phyloP scores from a whole-genome alignment of 768 basidiomycete genomes.

The Pisolithus microcarpus region DNA sequence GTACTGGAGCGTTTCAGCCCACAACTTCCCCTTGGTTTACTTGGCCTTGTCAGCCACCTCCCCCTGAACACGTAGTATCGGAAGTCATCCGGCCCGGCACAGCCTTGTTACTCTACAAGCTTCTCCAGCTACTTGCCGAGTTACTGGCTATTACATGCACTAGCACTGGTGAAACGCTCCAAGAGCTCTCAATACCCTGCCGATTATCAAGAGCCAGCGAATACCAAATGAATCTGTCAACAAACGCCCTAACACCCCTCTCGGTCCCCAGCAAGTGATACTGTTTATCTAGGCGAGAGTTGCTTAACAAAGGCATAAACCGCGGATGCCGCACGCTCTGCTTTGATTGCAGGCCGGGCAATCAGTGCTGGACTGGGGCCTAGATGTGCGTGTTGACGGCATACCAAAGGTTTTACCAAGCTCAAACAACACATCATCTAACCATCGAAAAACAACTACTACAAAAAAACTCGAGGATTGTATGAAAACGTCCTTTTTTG shows the following conservation, averaged over 20 bases:
- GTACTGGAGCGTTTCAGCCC: constrained; percentile 35
- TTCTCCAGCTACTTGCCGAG: constrained; percentile 69
- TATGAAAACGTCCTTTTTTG: constrained; percentile 17
- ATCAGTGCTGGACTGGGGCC: constrained; percentile 50
- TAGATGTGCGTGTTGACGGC: constrained; percentile 75
- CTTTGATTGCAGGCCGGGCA: constrained; percentile 83
- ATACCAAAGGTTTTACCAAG: constrained; percentile 67
- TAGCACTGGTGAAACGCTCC: constrained; percentile 98
- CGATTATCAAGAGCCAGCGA: constrained; percentile 63
- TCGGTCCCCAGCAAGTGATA: constrained; percentile 46
- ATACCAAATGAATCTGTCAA: constrained; percentile 59
- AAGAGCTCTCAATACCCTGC: constrained; percentile 77
- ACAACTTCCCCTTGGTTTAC: constrained; percentile 40
- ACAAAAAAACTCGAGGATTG: constrained; percentile 61
- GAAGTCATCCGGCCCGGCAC: constrained; percentile 47
- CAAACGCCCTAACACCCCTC: constrained; percentile 45
- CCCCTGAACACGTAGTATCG: constrained; percentile 49
- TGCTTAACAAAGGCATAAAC: background rate
- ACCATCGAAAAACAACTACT: constrained; percentile 54
- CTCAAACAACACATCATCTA: background rate
- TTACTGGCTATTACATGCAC: constrained; percentile 49
- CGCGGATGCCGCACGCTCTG: constrained; percentile 74
- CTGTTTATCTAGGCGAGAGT: background rate
- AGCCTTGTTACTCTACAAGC: constrained; percentile 58
- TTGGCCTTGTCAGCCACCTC: constrained; percentile 45